Conservation (phyloP, 1,284 basidiomycete genomes). For the Ustilago bromivora region DNA sequence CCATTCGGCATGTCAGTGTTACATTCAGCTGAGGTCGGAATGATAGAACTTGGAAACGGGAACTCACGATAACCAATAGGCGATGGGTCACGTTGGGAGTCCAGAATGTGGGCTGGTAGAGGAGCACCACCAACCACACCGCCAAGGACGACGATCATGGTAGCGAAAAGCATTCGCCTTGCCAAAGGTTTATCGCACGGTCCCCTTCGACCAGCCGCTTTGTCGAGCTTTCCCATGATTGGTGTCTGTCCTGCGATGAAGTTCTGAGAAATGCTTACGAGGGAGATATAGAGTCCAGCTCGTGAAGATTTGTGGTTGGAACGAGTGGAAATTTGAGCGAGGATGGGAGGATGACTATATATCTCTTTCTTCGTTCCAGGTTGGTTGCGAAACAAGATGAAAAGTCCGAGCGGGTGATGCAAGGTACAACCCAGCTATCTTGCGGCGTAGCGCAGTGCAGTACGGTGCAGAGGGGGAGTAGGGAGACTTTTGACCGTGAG, state of each 20-base stretch:
- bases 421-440: slow-evolving; percentile 1
- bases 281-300: slow-evolving; percentile 4
- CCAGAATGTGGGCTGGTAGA: neutral
- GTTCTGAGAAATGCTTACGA: neutral
- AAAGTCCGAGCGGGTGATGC: neutral
- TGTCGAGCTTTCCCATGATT: neutral
- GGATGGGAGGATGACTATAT: neutral
- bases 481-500: neutral
- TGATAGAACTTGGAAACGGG: neutral
- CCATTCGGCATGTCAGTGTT: neutral
- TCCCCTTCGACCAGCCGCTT: neutral
- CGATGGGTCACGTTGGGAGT: neutral
- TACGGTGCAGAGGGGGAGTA: neutral
- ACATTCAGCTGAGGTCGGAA: neutral
- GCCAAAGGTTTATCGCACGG: neutral
- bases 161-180: slow-evolving; percentile 1
- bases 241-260: neutral
- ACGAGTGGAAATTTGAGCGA: neutral
- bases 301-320: neutral
- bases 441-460: neutral
- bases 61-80: neutral
- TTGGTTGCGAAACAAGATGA: neutral
- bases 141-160: slow-evolving; percentile 5
- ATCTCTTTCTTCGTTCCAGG: neutral
- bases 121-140: slow-evolving; percentile 8